A percentile compares a stretch with the other conserved stretches of the same genome.
phyloP scores from a whole-genome alignment of 192 early-diverging fungal genomes.

The Rhizoclosmatium sp. region DNA sequence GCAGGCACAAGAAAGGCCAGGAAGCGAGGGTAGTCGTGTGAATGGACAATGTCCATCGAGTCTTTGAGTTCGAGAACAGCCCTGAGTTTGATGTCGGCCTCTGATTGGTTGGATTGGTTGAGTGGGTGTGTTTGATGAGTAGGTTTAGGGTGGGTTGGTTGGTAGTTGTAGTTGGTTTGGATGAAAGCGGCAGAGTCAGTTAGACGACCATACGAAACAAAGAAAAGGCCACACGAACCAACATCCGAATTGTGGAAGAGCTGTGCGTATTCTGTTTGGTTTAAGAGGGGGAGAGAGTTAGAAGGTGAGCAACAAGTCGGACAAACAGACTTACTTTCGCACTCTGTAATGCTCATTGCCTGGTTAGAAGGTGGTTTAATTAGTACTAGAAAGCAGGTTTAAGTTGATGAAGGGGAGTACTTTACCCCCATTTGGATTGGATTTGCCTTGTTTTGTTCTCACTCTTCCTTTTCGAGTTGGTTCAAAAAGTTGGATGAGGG shows the following conservation, averaged over 20 bases:
- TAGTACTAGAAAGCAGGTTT: not conserved
- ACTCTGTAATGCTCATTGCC: not conserved
- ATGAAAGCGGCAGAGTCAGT: too few relatives aligned
- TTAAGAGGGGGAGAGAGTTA: not conserved
- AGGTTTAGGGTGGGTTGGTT: not conserved
- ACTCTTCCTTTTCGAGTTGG: not conserved
- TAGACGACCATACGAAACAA: not conserved
- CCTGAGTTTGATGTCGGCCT: conserved; percentile 73
- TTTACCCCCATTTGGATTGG: not conserved
- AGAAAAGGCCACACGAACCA: not conserved
- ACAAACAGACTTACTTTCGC: not conserved
- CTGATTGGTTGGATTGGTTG: conserved; percentile 43
- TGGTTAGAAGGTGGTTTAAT: too few relatives aligned
- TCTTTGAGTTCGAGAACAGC: conserved; percentile 89
- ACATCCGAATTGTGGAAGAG: not conserved
- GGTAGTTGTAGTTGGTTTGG: too few relatives aligned
- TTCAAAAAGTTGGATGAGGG: not conserved
- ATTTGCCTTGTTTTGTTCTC: not conserved
- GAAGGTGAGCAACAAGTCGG: not conserved
- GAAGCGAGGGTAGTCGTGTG: conserved; percentile 82
- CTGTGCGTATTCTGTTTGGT: not conserved
- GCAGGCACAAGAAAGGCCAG: conserved; percentile 82
- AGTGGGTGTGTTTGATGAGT: not conserved
- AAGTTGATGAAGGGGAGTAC: not conserved
- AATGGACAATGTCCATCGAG: conserved; percentile 89